A percentile compares a stretch with the other conserved stretches of the same genome.
These are phyloP conservation scores for Coniochaeta pulveracea DNA, from an alignment of 2,329 filamentous ascomycete species.

Conservation along the genomic window DNA sequence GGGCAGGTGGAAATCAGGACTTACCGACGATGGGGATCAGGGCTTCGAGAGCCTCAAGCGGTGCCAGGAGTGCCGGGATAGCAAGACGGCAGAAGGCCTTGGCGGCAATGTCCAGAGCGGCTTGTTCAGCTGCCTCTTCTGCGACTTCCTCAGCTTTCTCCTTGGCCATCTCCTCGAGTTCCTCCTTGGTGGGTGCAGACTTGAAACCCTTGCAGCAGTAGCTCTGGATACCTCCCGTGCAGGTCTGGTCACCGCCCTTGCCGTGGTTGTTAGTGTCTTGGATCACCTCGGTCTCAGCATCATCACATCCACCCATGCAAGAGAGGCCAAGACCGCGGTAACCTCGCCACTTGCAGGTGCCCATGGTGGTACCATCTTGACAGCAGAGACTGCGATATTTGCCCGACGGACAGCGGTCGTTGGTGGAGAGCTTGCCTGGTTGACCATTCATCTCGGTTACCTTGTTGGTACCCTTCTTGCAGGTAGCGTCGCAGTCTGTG, in stretches of 20 bases:
- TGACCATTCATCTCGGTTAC: constrained; percentile 19
- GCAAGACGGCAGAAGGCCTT: constrained; percentile 22
- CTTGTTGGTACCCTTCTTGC: constrained; percentile 14
- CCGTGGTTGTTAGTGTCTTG: constrained; percentile 17
- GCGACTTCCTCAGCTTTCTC: constrained; percentile 16
- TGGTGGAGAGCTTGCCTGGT: constrained; percentile 11
- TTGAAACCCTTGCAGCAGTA: constrained; percentile 20
- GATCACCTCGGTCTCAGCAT: constrained; percentile 17
- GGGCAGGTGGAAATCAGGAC: too few relatives aligned
- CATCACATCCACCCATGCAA: constrained; percentile 17
- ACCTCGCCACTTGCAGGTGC: constrained; percentile 16
- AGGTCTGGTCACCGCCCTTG: constrained; percentile 17
- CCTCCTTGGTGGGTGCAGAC: constrained; percentile 7
- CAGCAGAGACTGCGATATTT: constrained; percentile 16
- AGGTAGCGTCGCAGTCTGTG: constrained; percentile 14
- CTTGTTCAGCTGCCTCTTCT: constrained; percentile 15
- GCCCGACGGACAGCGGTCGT: background rate
- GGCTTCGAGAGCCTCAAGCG: constrained; percentile 1
- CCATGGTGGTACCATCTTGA: constrained; percentile 10
- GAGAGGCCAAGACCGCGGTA: constrained; percentile 17
- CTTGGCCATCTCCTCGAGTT: constrained; percentile 11
- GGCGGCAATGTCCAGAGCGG: constrained; percentile 20
- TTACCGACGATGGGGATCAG: constrained; percentile 2
- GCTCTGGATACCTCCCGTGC: constrained; percentile 17
- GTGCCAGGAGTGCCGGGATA: constrained; percentile 14